Base-by-base conservation (phyloP, 139 green algal genomes). In the Asterochloris erici region DNA sequence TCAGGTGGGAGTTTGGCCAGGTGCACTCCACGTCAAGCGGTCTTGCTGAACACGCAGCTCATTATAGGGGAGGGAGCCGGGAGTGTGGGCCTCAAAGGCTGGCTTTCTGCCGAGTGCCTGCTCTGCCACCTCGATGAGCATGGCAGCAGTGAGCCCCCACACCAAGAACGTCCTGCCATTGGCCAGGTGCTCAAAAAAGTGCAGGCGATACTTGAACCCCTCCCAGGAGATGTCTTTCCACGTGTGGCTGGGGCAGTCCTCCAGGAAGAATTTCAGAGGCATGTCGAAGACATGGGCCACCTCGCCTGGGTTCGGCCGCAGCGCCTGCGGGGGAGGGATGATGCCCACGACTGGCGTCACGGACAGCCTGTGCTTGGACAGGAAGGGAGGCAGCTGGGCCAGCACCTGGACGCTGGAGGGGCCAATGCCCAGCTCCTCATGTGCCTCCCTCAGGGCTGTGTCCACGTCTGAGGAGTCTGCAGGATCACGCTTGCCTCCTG, bases 401-500 rank as follows among this genome's bases (percentile, higher is more conserved):
- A 96, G 76, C 61, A 96, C 87, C 14, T 83, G 13, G 4, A 91
- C 85, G 9, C n/a, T 17, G 9, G 29, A 15, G 0, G 84, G 86
- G 10, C 85, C 21, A 14, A 92, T 38, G 0, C 87, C 88, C 14
- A 92, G 28, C 86, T 96, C 93, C 66, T 96, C 93, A 6, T 94
- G 26, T 16, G 93, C 91, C 68, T 96, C 93, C 23, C 93, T 81
- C 71, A 94, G 75, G 0, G 93, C 93, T 14, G 90, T 94, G 17
- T 81, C 83, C 2, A 86, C 86, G 78, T 96, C 89, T 75, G 91
- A 82, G 0, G 23, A n/a, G 69, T 96, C 93, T 1, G 24, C 84
- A 0, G 78, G 70, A 66, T 96, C 93, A 0, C 89, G 81, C 82
- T 95, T 96, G 38, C 93, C 93, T 29, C 93, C 93, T 1, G 93